Conservation (phyloP, 768 basidiomycete genomes). For the Terana coerulea region DNA sequence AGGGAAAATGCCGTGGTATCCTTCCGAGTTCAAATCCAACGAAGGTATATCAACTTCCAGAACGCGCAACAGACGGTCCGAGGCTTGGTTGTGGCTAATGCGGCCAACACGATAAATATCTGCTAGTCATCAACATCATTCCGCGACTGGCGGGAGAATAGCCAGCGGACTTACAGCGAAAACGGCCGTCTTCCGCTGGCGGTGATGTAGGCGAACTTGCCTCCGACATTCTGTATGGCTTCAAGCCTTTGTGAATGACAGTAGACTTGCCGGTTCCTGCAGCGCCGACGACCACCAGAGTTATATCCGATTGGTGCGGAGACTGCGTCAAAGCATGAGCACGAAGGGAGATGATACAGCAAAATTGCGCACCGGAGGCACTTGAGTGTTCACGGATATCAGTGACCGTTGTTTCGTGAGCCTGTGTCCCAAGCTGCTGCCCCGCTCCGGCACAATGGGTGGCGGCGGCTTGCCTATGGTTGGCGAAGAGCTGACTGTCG, state of each 20-base stretch:
- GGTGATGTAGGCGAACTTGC: slow-evolving; percentile 20
- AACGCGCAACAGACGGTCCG: slow-evolving; percentile 23
- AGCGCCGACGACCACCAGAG: slow-evolving; percentile 77
- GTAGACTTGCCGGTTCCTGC: slow-evolving; percentile 82
- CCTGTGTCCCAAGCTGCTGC: slow-evolving; percentile 22
- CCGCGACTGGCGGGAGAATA: background rate
- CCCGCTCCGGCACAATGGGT: slow-evolving; percentile 22
- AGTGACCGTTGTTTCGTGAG: slow-evolving; percentile 18
- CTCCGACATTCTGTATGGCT: slow-evolving; percentile 46
- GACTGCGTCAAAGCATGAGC: slow-evolving; percentile 2
- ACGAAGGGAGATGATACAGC: background rate
- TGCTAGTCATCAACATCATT: slow-evolving; percentile 20
- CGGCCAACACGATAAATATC: slow-evolving; percentile 40
- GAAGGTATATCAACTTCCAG: slow-evolving; percentile 30
- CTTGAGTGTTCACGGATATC: slow-evolving; percentile 24
- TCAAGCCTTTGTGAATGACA: slow-evolving; percentile 74
- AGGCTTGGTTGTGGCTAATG: slow-evolving; percentile 16
- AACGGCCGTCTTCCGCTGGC: slow-evolving; percentile 10
- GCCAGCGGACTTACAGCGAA: slow-evolving; percentile 23
- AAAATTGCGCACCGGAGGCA: slow-evolving; percentile 19
- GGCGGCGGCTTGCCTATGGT: slow-evolving; percentile 17
- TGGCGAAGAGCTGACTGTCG: slow-evolving; percentile 20
- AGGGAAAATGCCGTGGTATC: slow-evolving; percentile 41
- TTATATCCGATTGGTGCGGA: slow-evolving; percentile 32
- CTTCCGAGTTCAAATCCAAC: slow-evolving; percentile 26